phyloP scores from a whole-genome alignment of 345 rosid genomes.

The Eucalyptus marginata region DNA sequence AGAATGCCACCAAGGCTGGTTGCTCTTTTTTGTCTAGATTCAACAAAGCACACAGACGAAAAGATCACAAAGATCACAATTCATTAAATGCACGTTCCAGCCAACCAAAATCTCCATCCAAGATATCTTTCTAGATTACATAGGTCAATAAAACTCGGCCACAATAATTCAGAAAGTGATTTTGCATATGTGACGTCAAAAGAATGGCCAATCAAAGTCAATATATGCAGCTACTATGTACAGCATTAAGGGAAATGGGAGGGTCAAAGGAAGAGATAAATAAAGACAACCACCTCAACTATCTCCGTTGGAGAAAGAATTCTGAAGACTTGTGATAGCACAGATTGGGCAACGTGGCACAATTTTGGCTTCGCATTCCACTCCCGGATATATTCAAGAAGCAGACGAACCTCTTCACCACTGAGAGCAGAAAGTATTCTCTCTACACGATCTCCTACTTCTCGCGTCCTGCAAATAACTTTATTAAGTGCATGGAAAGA shows the following conservation, averaged over 20 bases:
- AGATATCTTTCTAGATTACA: neutral
- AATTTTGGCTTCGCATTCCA: conserved; percentile 94
- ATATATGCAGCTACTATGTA: neutral
- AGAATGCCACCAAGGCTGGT: neutral
- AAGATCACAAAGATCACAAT: neutral
- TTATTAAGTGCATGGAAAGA: neutral
- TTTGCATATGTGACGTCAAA: neutral
- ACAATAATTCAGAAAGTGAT: neutral
- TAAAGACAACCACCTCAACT: conserved; percentile 43
- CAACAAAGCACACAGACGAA: neutral
- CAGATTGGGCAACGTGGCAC: conserved; percentile 78
- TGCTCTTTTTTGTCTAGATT: neutral
- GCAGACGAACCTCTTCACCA: conserved; percentile 50
- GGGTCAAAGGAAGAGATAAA: neutral
- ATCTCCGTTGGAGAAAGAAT: conserved; percentile 69
- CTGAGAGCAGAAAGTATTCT: conserved; percentile 59
- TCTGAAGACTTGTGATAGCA: conserved; percentile 63
- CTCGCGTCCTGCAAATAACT: conserved; percentile 42
- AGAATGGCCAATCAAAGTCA: neutral
- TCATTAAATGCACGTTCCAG: neutral
- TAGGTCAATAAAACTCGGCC: neutral
- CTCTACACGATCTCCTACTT: conserved; percentile 31
- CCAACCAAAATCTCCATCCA: neutral
- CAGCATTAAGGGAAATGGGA: neutral
- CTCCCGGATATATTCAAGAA: conserved; percentile 77